phyloP scores from a whole-genome alignment of 2,329 filamentous ascomycete genomes.

The Aspergillus sp. region DNA sequence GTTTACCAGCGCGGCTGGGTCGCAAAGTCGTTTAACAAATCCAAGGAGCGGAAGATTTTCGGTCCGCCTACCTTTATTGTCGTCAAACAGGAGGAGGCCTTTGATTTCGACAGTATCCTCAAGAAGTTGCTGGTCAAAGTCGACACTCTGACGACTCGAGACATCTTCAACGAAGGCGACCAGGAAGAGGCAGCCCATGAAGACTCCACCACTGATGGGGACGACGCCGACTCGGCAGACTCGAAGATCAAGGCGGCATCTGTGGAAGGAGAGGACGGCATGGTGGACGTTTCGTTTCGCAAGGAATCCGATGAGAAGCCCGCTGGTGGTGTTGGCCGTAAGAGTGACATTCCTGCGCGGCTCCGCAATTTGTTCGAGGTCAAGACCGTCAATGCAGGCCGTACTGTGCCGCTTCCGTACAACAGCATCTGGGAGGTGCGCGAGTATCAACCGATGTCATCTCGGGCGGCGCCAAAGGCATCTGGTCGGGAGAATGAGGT shows the following conservation, averaged over 20 bases:
- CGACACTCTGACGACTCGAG: constrained; percentile 64
- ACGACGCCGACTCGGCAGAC: constrained; percentile 56
- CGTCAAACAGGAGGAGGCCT: constrained; percentile 63
- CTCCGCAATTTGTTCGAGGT: constrained; percentile 69
- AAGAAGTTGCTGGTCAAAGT: constrained; percentile 71
- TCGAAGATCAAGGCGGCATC: constrained; percentile 66
- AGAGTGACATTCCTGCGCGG: constrained; percentile 50
- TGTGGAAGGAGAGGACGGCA: constrained; percentile 77
- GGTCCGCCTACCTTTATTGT: constrained; percentile 55
- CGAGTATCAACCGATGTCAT: constrained; percentile 46
- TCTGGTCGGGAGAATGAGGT: constrained; percentile 11
- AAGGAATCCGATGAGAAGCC: constrained; percentile 40
- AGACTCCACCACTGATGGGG: constrained; percentile 57
- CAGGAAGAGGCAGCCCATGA: constrained; percentile 43
- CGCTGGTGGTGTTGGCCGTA: constrained; percentile 30
- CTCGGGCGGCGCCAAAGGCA: constrained; percentile 32
- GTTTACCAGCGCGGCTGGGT: constrained; percentile 36
- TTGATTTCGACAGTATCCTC: constrained; percentile 60
- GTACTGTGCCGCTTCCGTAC: constrained; percentile 62
- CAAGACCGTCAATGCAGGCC: constrained; percentile 52
- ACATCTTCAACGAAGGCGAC: constrained; percentile 49
- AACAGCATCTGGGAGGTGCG: constrained; percentile 51
- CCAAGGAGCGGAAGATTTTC: constrained; percentile 25
- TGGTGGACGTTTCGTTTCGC: constrained; percentile 83
- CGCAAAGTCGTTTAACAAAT: constrained; percentile 14